Conservation (phyloP, 108 stramenopile genomes). For the Skeletonema potamos region DNA sequence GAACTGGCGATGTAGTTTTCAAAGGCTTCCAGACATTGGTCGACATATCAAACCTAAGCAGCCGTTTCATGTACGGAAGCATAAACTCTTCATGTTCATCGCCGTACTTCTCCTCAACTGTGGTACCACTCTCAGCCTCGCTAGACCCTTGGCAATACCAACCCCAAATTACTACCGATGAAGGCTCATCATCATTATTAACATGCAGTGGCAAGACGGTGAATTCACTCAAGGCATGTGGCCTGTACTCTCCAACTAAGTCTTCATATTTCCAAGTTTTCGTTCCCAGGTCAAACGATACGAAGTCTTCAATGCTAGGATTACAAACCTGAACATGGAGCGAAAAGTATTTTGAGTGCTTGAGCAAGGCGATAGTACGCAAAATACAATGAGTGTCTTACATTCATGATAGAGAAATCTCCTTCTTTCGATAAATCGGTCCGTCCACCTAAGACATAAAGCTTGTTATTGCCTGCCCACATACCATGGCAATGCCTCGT, state of each 20-base stretch:
- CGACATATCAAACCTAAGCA: slow-evolving; percentile 6
- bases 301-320: slow-evolving; percentile 10
- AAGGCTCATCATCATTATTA: slow-evolving; percentile 1
- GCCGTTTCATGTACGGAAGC: neutral
- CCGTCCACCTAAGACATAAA: slow-evolving; percentile 12
- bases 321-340: no score
- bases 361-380: no score
- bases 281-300: slow-evolving; percentile 6
- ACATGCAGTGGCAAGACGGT: slow-evolving; percentile 13
- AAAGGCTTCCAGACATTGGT: slow-evolving; percentile 13
- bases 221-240: slow-evolving; percentile 2
- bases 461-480: slow-evolving; percentile 20
- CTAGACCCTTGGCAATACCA: no score
- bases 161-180: slow-evolving; percentile 21
- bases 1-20: neutral
- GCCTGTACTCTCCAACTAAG: slow-evolving; percentile 2
- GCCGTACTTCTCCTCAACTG: neutral
- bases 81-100: slow-evolving; percentile 3
- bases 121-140: no score
- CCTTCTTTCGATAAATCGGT: neutral
- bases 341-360: no score
- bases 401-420: neutral
- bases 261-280: slow-evolving; percentile 9
- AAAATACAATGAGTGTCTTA: no score
- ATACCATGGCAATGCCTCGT: slow-evolving; percentile 8